phyloP scores from a whole-genome alignment of 345 rosid species.

The Lenwebbia sp. region DNA sequence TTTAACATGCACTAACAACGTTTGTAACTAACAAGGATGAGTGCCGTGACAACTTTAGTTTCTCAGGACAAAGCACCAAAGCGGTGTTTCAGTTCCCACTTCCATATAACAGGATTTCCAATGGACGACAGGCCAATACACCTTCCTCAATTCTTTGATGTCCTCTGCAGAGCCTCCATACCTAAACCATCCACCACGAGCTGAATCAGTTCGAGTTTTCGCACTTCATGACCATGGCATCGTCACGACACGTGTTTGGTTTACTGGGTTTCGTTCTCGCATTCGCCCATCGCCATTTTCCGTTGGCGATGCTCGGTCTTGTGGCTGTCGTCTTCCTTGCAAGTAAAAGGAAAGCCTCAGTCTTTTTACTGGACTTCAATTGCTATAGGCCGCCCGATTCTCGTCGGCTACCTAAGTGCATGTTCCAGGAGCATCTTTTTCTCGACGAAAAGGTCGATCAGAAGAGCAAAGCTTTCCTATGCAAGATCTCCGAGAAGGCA shows the following conservation, averaged over 20 bases:
- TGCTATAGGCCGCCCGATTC: constrained; percentile 43
- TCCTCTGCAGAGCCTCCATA: background rate
- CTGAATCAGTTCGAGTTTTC: background rate
- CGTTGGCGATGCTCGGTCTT: background rate
- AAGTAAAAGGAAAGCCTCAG: constrained; percentile 8
- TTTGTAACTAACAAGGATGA: background rate
- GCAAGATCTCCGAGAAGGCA: constrained; percentile 36
- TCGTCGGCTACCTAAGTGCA: constrained; percentile 34
- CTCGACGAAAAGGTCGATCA: constrained; percentile 32
- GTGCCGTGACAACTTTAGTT: background rate
- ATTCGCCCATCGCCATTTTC: background rate
- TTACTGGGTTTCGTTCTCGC: background rate
- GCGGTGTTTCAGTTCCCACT: background rate
- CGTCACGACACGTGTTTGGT: background rate
- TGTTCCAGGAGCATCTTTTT: constrained; percentile 31
- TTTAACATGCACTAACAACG: background rate
- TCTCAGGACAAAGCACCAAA: background rate
- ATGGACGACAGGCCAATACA: background rate
- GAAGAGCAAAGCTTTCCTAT: constrained; percentile 35
- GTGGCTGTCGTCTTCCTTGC: background rate
- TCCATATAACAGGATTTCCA: background rate
- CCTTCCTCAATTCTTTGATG: background rate
- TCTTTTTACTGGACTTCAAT: constrained; percentile 45
- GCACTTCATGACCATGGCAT: background rate
- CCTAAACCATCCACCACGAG: background rate